These are phyloP conservation scores for Excoecaria cochinchinensis DNA, from an alignment of 345 rosid genomes.

Conservation along the genomic window DNA sequence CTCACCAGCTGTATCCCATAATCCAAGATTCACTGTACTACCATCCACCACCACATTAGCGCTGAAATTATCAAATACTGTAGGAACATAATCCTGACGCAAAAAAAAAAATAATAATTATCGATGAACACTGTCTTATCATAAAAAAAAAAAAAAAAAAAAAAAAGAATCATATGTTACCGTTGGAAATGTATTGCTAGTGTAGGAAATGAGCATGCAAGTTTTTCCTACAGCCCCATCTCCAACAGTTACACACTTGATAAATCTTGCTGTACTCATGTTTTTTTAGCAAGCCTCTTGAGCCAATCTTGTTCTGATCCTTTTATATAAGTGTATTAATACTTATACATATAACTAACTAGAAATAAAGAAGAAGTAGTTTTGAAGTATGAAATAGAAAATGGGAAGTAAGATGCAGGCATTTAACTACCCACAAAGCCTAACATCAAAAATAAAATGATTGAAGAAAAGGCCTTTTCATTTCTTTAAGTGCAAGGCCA, in stretches of 20 bases:
- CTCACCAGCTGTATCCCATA: constrained; percentile 63
- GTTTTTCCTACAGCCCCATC: constrained; percentile 89
- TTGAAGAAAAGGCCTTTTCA: constrained; percentile 20
- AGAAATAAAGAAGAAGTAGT: constrained; percentile 9
- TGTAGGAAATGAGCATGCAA: constrained; percentile 81
- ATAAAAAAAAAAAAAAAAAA: not conserved
- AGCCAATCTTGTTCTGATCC: not conserved
- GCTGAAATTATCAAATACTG: constrained; percentile 66
- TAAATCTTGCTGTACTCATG: constrained; percentile 72
- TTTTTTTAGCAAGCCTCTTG: constrained; percentile 16
- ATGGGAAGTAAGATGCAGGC: not conserved
- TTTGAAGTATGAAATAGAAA: constrained; percentile 9
- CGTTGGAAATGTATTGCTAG: constrained; percentile 76
- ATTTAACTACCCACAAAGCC: constrained; percentile 25
- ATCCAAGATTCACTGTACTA: constrained; percentile 54
- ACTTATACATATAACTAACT: not conserved
- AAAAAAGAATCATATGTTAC: constrained; percentile 24
- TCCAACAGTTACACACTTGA: constrained; percentile 81
- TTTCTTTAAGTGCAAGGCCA: constrained; percentile 51
- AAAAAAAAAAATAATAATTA: too few species aligned
- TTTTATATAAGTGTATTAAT: not conserved
- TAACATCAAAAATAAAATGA: constrained; percentile 33
- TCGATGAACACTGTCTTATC: too few species aligned
- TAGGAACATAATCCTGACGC: constrained; percentile 57
- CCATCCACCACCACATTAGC: constrained; percentile 67